phyloP scores from a whole-genome alignment of 2,329 filamentous ascomycete genomes.

The Dactylonectria estremocensis region DNA sequence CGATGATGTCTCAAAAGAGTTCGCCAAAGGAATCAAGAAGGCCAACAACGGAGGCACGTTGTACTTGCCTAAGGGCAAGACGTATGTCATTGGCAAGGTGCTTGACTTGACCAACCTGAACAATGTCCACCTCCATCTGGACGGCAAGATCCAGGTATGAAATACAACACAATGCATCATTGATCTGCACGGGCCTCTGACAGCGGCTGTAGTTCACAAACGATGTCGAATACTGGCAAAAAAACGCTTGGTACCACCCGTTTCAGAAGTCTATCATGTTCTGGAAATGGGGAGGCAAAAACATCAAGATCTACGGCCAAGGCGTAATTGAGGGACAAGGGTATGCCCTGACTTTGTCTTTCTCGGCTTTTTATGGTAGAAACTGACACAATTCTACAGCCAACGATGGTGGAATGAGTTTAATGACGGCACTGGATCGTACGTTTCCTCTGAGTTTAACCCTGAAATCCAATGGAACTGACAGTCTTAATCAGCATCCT shows the following conservation, averaged over 20 bases:
- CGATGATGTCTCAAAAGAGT: conserved; percentile 71
- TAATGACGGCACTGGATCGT: conserved; percentile 36
- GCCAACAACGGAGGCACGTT: conserved; percentile 73
- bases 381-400: background rate
- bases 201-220: conserved; percentile 56
- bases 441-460: background rate
- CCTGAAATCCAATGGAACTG: background rate
- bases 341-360: background rate
- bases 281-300: conserved; percentile 75
- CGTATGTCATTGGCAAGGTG: conserved; percentile 71
- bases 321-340: conserved; percentile 71
- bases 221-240: conserved; percentile 61
- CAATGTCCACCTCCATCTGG: conserved; percentile 70
- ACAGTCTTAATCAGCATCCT: conserved; percentile 52
- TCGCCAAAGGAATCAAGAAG: conserved; percentile 66
- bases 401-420: conserved; percentile 44
- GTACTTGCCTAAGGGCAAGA: conserved; percentile 66
- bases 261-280: conserved; percentile 71
- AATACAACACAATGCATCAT: rapidly evolving
- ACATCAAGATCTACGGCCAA: conserved; percentile 73
- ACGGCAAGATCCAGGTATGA: conserved; percentile 65
- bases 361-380: background rate
- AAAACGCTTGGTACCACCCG: conserved; percentile 57
- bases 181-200: background rate
- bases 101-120: conserved; percentile 72